Conservation (phyloP, 2,329 filamentous ascomycete species). For the Juglanconis oblonga region DNA sequence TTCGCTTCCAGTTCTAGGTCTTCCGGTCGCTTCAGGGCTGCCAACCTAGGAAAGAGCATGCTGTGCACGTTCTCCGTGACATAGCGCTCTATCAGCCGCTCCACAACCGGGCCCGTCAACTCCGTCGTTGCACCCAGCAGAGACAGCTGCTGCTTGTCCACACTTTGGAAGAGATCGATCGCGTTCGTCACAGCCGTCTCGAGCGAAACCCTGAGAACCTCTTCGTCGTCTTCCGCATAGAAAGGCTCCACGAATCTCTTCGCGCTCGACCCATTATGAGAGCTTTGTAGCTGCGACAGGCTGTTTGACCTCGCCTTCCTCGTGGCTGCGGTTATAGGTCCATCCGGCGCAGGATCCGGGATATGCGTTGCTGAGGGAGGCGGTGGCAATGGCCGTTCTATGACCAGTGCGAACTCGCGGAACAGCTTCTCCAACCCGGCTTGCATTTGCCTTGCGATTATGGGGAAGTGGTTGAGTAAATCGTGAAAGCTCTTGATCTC, state of each 20-base stretch:
- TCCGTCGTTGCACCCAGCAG: constrained; percentile 90
- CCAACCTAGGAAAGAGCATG: constrained; percentile 80
- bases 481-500: constrained; percentile 90
- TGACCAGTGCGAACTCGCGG: constrained; percentile 79
- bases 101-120: constrained; percentile 85
- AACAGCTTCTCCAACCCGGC: constrained; percentile 85
- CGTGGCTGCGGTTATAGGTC: constrained; percentile 53
- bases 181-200: constrained; percentile 91
- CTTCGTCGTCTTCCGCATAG: constrained; percentile 85
- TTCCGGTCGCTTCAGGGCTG: constrained; percentile 72
- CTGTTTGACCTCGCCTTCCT: constrained; percentile 55
- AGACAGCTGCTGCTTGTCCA: constrained; percentile 93
- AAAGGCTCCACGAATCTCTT: constrained; percentile 53
- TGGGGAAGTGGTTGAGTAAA: constrained; percentile 84
- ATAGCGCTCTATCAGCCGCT: constrained; percentile 92
- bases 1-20: constrained; percentile 86
- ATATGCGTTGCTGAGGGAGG: constrained; percentile 62
- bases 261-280: not conserved
- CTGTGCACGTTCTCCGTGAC: constrained; percentile 91
- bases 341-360: constrained; percentile 56
- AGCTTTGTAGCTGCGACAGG: constrained; percentile 22
- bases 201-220: constrained; percentile 80
- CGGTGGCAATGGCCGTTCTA: constrained; percentile 80
- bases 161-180: constrained; percentile 92
- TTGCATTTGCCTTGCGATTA: constrained; percentile 96